Conservation (phyloP, 208 protist genomes). For the Zelonia costaricensis region DNA sequence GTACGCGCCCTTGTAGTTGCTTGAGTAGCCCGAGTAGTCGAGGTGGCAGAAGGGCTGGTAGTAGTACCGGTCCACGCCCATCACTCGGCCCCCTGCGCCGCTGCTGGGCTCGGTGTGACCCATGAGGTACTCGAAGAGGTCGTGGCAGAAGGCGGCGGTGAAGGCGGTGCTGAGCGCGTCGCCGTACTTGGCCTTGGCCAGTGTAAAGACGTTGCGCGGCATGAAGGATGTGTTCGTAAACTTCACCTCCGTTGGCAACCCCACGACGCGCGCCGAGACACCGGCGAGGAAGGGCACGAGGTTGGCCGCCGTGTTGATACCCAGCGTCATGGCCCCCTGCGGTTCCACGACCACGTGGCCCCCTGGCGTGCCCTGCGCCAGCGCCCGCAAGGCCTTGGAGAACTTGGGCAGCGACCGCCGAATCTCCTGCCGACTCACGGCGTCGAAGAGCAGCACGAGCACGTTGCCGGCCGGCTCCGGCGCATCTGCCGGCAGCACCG, state of each 20-base stretch:
- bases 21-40: conserved; percentile 39
- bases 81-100: conserved; percentile 31
- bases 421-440: conserved; percentile 62
- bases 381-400: conserved; percentile 39
- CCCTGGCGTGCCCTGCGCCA: conserved; percentile 14
- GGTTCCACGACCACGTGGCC: conserved; percentile 44
- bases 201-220: conserved; percentile 28
- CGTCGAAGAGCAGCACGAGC: conserved; percentile 58
- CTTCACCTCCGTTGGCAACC: background rate
- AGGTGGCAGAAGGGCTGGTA: conserved; percentile 65
- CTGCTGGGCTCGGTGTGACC: conserved; percentile 7
- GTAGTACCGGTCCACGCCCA: conserved; percentile 46
- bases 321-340: conserved; percentile 44
- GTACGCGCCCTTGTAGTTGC: conserved; percentile 62
- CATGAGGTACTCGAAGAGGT: conserved; percentile 37
- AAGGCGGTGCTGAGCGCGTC: conserved; percentile 38
- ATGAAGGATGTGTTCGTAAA: conserved; percentile 9
- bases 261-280: conserved; percentile 2
- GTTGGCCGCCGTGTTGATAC: conserved; percentile 41
- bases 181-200: conserved; percentile 49
- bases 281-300: conserved; percentile 33
- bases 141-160: conserved; percentile 43
- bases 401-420: conserved; percentile 57
- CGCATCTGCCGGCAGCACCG: background rate
- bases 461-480: conserved; percentile 46